Percentiles rank a stretch among this genome's conserved stretches.
phyloP scores from a whole-genome alignment of 2,329 filamentous ascomycete species.

The Beauveria brongniartii region DNA sequence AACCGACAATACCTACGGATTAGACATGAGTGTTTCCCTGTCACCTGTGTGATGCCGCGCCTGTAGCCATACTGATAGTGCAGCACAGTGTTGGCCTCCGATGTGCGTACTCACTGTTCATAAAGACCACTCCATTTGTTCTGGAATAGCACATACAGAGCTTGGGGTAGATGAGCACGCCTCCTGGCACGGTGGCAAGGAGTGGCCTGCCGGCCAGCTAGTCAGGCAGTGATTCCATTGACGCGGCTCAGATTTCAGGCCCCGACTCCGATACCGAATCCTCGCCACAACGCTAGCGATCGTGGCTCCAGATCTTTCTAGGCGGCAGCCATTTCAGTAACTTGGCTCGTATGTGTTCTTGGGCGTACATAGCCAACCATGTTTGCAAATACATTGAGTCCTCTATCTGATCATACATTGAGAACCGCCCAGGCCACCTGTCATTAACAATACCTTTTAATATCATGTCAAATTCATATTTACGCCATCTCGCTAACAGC shows the following conservation, averaged over 20 bases:
- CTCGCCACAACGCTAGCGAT: slow-evolving; percentile 3
- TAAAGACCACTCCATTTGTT: not conserved
- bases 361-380: not conserved
- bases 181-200: not conserved
- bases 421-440: not conserved
- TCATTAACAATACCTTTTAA: not conserved
- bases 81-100: not conserved
- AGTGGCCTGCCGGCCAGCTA: not conserved
- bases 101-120: not conserved
- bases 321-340: not conserved
- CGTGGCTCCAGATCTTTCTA: not conserved
- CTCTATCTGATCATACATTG: not conserved
- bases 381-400: too few relatives aligned
- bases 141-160: not conserved
- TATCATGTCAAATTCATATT: not conserved
- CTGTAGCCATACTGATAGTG: not conserved
- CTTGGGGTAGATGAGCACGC: not conserved
- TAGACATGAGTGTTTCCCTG: not conserved
- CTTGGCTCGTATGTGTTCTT: not conserved
- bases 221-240: not conserved
- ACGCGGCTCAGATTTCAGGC: not conserved
- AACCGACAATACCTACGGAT: too few relatives aligned
- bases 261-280: not conserved
- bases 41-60: not conserved
- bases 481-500: not conserved